Evolutionary conservation across 2,329 filamentous ascomycete genomes (phyloP), one percentile per base, ranked within the genome.

Genomic region (Claviceps sp.): DNA sequence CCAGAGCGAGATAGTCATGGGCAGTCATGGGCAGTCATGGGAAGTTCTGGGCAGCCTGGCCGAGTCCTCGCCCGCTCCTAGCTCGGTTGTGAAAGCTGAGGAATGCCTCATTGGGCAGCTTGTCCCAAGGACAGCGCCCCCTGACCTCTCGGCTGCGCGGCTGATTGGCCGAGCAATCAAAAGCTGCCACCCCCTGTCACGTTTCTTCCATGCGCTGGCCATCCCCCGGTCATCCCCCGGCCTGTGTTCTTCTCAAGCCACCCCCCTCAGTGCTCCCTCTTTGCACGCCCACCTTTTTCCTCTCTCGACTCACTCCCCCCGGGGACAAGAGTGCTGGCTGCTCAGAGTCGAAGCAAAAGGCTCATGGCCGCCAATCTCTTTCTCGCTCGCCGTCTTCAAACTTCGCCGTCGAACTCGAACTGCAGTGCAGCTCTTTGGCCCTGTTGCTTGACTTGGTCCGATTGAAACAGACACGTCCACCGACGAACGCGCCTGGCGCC

Each of bases 151-250:
- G 59, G 56, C 52, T 60, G 58, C 57, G 52, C 55, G 62, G 61
- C 62, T 68, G 66, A 78, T 77, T 78, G 75, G 75, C 59, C 67
- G 67, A 63, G 70, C 72, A 70, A 76, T 77, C 67, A 70, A 44
- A 70, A 69, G 66, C 69, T 67, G 67, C 62, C 58, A 61, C 63
- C 62, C 72, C 72, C 30, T 72, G 69, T 73, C 72, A 71, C 70
- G 65, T 72, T 72, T 72, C 67, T 70, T 66, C 70, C 70, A 75
- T 75, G 71, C 70, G 66, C 60, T 69, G 71, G 72, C 65, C 68
- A 65, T 67, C 67, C 68, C 57, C 61, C 61, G 60, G 55, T 56
- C 53, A 34, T 34, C 30, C 30, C 26, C 30, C 30, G 9, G 9
- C 59, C 55, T 53, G 14, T 22, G 20, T 55, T 18, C 58, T 57